Base-by-base conservation (phyloP, 2,329 filamentous ascomycete species). In the Coniochaeta sp. region DNA sequence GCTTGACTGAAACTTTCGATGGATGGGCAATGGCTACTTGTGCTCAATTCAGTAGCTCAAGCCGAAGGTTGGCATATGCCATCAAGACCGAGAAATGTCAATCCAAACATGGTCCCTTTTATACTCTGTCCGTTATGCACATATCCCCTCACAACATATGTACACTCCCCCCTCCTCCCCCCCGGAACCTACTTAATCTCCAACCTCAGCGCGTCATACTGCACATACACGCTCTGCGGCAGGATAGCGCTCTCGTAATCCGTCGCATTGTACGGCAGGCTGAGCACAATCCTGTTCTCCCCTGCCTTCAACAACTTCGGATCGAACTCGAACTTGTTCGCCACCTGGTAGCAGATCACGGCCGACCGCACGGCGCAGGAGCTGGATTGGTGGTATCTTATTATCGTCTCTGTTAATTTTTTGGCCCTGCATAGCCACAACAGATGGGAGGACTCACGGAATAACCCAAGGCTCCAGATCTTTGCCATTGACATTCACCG, bases 151-250 rank as follows among this genome's bases (percentile, higher is more conserved):
- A n/a, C n/a, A n/a, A n/a, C n/a, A n/a, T n/a, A n/a, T n/a, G n/a
- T n/a, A n/a, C n/a, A n/a, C n/a, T n/a, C n/a, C n/a, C n/a, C n/a
- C n/a, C n/a, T n/a, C n/a, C n/a, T n/a, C n/a, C n/a, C n/a, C n/a
- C n/a, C n/a, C n/a, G n/a, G n/a, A n/a, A 30, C 14, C 58, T 66
- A 76, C 51, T 63, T 61, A 22, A 85, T 61, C 60, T 86, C 82
- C 46, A 86, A 58, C 49, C 82, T 70, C 60, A 86, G 58, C 2
- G 83, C 82, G 65, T 86, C 82, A 56, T 86, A 86, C 67, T 86
- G 81, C 6, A 86, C 75, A 63, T 86, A 86, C 0, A 82, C 70
- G 1, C 72, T 74, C 40, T 67, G 65, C 0, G 81, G 73, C 52
- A 85, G 57, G 8, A 84, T 49, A 0, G 82, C 81, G 27, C 74